Conservation (phyloP, 345 rosid species). For the Acer campestre region DNA sequence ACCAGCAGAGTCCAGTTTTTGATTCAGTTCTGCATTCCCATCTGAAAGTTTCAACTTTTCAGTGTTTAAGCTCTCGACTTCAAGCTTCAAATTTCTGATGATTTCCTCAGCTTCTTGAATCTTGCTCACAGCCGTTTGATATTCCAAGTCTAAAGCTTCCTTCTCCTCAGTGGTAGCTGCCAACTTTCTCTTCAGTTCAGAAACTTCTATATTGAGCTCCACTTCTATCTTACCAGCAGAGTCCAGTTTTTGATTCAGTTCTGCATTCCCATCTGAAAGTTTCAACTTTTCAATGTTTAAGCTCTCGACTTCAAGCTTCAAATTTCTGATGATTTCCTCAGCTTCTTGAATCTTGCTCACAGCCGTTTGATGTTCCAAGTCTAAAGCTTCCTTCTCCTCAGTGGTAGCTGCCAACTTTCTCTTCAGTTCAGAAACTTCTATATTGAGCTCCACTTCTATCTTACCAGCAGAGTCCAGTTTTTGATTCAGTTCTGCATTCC, state of each 20-base stretch:
- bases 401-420: conserved; percentile 40
- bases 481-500: conserved; percentile 49
- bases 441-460: conserved; percentile 46
- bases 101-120: conserved; percentile 55
- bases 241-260: conserved; percentile 50
- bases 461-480: conserved; percentile 47
- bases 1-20: conserved; percentile 46
- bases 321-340: conserved; percentile 38
- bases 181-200: conserved; percentile 55
- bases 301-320: conserved; percentile 62
- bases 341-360: conserved; percentile 44
- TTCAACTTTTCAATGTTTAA: conserved; percentile 21
- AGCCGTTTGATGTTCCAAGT: conserved; percentile 46
- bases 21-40: conserved; percentile 52
- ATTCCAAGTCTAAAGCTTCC: conserved; percentile 52
- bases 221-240: conserved; percentile 43
- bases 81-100: conserved; percentile 52
- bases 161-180: conserved; percentile 50
- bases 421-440: conserved; percentile 48
- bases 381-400: conserved; percentile 62
- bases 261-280: conserved; percentile 48
- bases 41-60: conserved; percentile 44
- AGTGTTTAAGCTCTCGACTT: conserved; percentile 45
- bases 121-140: conserved; percentile 54
- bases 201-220: conserved; percentile 56